Evolutionary conservation across 768 basidiomycete species (phyloP).

Genomic region (Daedaleopsis sinensis): DNA sequence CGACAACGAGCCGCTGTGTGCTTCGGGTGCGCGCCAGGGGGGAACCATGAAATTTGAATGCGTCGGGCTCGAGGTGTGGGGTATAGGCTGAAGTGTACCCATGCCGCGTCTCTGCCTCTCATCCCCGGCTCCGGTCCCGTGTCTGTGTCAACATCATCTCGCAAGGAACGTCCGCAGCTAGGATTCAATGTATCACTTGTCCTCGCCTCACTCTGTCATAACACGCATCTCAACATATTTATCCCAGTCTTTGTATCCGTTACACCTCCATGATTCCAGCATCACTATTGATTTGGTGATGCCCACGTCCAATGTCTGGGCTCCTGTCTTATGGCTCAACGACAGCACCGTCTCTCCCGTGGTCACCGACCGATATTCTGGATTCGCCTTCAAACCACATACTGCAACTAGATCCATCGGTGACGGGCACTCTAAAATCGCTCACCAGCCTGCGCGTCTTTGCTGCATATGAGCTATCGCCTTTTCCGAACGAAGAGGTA

Average conservation of each 20-base stretch:
- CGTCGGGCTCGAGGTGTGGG: conserved; percentile 93
- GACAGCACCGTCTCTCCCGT: no score
- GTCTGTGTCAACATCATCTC: neutral
- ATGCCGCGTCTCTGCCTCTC: neutral
- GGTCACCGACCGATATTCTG: no score
- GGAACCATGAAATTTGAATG: conserved; percentile 80
- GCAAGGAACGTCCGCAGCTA: neutral
- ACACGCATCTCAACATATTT: neutral
- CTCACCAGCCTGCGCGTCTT: no score
- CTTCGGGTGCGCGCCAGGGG: conserved; percentile 44
- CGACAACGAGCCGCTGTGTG: conserved; percentile 81
- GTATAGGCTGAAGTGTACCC: conserved; percentile 46
- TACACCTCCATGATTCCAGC: neutral
- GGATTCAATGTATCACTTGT: neutral
- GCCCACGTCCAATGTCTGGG: neutral
- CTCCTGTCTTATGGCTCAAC: no score
- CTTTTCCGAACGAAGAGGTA: no score
- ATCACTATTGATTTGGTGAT: neutral
- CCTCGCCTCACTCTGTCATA: neutral
- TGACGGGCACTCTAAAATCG: no score
- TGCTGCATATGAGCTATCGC: no score
- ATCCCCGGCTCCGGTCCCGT: neutral
- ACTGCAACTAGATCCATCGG: no score
- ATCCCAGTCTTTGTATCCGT: neutral
- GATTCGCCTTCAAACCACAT: no score